Base-by-base conservation (phyloP, 768 basidiomycete genomes). In the Serendipita sp. region DNA sequence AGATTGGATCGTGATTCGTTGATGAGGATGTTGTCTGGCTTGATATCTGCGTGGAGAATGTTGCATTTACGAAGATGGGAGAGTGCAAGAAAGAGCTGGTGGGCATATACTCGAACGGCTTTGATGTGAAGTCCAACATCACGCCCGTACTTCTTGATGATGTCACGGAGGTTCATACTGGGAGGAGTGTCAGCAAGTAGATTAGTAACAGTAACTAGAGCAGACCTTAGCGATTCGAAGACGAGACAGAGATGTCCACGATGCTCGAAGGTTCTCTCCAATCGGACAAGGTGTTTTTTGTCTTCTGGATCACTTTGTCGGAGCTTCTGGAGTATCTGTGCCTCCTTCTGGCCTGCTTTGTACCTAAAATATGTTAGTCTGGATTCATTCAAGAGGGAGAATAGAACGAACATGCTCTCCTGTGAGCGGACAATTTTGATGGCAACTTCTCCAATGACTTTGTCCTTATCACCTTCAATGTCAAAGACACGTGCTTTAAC, bases 21-120 rank as follows among this genome's bases (percentile, higher is more conserved):
- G 34, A 97, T 94, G 70, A 98, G 73, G 46, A 99, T 95, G 72
- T 98, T 98, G 73, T 98, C 96, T 18, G 96, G 96, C 74, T 98
- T 98, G 72, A 99, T 90, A 71, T 99, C 96, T 4, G 96, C 96
- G 70, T 99, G 96, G 83, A 97, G 96, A 65, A 98, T 84, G 68
- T 88, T 91, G 65, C 84, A 81, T 75, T 97, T 97, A 68, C 84
- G 83, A 71, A 98, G 77, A 63, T 94, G 77, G 68, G 87, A 82
- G 67, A 98, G 73, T 16, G 91, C 82, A 62, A 97, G 80, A 75
- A 98, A 94, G 62, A 99, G 83, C 71, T 99, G 96, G 69, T 95
- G 91, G 34, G 96, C 86, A 72, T 99, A 99, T n/a, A 94, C 93
- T 68, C 95, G 84, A n/a, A 99, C 96, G 60, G 96, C 96, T 68